These are phyloP conservation scores for Alnus rubra DNA, from an alignment of 306 rosid species.

Conservation along the genomic window DNA sequence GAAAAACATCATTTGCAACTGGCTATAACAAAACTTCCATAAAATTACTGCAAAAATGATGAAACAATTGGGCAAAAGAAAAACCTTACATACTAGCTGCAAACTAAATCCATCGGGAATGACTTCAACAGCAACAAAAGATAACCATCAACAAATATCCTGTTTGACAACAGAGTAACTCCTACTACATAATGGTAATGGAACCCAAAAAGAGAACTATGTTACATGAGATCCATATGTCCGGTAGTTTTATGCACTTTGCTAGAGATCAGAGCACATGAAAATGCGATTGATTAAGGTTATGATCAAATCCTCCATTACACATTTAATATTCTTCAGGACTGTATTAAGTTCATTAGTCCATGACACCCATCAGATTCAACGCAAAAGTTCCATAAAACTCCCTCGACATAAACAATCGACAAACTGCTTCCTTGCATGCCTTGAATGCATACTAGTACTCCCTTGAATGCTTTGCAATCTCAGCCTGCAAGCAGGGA, in stretches of 20 bases:
- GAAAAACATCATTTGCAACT: too few relatives aligned
- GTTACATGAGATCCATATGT: slow-evolving; percentile 20
- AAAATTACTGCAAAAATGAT: background rate
- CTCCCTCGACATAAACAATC: slow-evolving; percentile 3
- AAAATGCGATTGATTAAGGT: background rate
- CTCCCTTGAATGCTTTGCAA: slow-evolving; percentile 64
- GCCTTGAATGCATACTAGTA: slow-evolving; percentile 41
- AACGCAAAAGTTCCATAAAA: slow-evolving; percentile 8
- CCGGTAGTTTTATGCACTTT: slow-evolving; percentile 7
- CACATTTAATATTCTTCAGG: slow-evolving; percentile 15
- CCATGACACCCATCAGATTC: slow-evolving; percentile 22
- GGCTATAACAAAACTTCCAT: too few relatives aligned
- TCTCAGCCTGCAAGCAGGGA: slow-evolving; percentile 56
- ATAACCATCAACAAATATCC: background rate
- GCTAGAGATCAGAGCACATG: background rate
- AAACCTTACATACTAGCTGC: too few relatives aligned
- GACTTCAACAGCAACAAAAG: background rate
- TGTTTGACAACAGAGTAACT: background rate
- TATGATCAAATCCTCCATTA: background rate
- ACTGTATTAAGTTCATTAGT: background rate
- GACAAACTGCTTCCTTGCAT: slow-evolving; percentile 5
- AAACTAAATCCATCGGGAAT: background rate
- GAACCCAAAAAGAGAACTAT: slow-evolving; percentile 4
- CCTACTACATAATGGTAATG: background rate
- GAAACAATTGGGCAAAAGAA: background rate